These are phyloP conservation scores for Pyrenula massariospora DNA, from an alignment of 495 filamentous ascomycete genomes.

Conservation along the genomic window DNA sequence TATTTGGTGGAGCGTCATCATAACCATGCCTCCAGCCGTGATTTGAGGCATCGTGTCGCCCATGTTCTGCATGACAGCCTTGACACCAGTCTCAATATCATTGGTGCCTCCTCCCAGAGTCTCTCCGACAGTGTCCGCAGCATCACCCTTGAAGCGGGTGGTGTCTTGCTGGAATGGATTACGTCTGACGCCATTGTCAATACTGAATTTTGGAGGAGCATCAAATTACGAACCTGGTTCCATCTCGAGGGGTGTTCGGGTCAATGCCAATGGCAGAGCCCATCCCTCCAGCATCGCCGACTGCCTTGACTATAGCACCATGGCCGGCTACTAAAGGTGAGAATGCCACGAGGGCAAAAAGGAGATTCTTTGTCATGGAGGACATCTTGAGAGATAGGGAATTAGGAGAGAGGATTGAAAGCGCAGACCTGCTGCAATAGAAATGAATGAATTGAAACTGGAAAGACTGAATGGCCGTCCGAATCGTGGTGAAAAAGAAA, in stretches of 20 bases:
- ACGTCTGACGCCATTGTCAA: background rate
- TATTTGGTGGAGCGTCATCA: slow-evolving; percentile 22
- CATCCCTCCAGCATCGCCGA: background rate
- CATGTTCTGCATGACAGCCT: slow-evolving; percentile 17
- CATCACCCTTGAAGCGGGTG: slow-evolving; percentile 17
- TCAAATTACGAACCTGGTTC: slow-evolving; percentile 10
- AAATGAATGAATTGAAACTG: background rate
- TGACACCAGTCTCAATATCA: background rate
- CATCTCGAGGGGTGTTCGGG: slow-evolving; percentile 8
- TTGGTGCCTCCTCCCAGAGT: slow-evolving; percentile 6
- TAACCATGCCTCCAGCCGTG: slow-evolving; percentile 16
- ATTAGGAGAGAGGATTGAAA: background rate
- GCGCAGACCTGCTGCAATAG: background rate
- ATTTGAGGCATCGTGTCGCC: slow-evolving; percentile 24
- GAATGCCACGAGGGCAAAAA: background rate
- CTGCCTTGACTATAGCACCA: background rate
- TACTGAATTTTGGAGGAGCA: background rate
- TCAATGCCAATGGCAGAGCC: background rate
- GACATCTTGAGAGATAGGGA: background rate
- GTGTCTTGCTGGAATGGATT: slow-evolving; percentile 15
- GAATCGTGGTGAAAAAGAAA: background rate
- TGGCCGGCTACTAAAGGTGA: background rate
- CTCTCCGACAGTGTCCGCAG: slow-evolving; percentile 14
- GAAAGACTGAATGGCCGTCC: background rate
- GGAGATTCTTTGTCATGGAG: background rate